Conservation (phyloP, 768 basidiomycete species). For the Leucocoprinus leucothites region DNA sequence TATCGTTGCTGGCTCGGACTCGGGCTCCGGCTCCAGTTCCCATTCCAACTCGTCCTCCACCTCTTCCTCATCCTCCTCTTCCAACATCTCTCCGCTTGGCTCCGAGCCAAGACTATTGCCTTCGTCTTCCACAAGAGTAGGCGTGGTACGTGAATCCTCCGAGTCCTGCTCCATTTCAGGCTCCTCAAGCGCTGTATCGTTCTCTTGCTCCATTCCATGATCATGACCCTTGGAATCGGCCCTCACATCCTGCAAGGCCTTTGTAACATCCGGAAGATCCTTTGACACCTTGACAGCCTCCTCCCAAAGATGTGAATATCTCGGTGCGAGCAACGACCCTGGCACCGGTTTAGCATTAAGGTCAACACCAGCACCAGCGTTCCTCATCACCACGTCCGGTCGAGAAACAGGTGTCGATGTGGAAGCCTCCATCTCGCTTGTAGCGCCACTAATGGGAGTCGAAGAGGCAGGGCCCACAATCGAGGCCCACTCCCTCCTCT, state of each 20-base stretch:
- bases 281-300: constrained; percentile 45
- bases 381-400: constrained; percentile 12
- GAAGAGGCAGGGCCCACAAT: constrained; percentile 9
- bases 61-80: not conserved
- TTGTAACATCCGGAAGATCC: constrained; percentile 6
- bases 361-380: not conserved
- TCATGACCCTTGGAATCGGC: no score
- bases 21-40: not conserved
- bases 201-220: not conserved
- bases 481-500: constrained; percentile 21
- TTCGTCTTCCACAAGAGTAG: constrained; percentile 9
- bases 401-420: constrained; percentile 29
- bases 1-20: constrained; percentile 28
- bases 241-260: not conserved
- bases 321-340: constrained; percentile 44
- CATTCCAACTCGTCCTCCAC: not conserved
- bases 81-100: not conserved
- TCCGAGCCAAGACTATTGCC: not conserved
- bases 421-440: no score
- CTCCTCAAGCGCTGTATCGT: not conserved
- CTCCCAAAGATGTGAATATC: constrained; percentile 57
- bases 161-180: constrained; percentile 5
- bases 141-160: not conserved
- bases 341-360: constrained; percentile 28
- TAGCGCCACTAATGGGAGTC: no score